Evolutionary conservation across 2,329 filamentous ascomycete species (phyloP).

Genomic region (Botryotinia calthae): DNA sequence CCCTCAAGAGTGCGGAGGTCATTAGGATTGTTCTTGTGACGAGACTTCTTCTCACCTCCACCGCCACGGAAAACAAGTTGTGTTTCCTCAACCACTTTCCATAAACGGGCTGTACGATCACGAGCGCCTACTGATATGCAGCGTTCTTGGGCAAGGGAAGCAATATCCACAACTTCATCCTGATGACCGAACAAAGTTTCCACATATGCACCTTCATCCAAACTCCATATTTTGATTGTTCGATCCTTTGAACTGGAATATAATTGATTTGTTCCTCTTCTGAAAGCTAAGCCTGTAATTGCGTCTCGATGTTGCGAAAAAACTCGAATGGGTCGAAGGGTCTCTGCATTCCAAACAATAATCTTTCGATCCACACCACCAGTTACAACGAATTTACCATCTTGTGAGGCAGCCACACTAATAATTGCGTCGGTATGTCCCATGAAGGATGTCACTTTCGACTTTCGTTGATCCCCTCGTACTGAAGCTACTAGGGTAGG

Average conservation of each 20-base stretch:
- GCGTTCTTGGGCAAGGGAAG: conserved; percentile 78
- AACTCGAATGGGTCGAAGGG: conserved; percentile 73
- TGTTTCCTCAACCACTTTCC: conserved; percentile 95
- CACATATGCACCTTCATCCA: conserved; percentile 88
- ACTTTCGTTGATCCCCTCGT: conserved; percentile 59
- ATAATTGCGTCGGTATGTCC: conserved; percentile 81
- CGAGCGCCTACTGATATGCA: conserved; percentile 88
- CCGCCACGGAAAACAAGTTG: conserved; percentile 94
- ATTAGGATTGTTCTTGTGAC: conserved; percentile 35
- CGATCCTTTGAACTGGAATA: conserved; percentile 90
- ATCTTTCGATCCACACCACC: conserved; percentile 81
- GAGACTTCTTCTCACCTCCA: conserved; percentile 56
- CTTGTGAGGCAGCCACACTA: conserved; percentile 79
- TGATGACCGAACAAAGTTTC: conserved; percentile 97
- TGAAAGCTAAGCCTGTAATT: conserved; percentile 81
- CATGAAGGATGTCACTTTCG: conserved; percentile 63
- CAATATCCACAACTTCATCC: conserved; percentile 81
- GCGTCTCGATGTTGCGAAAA: conserved; percentile 92
- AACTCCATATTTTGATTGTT: conserved; percentile 92
- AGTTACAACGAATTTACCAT: conserved; percentile 87
- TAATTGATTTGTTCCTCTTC: conserved; percentile 83
- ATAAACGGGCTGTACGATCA: conserved; percentile 86
- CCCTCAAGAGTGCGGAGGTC: conserved; percentile 60
- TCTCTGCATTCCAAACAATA: conserved; percentile 82
- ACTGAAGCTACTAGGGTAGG: conserved; percentile 62